These are phyloP conservation scores for Colletotrichum eremochloae DNA, from an alignment of 2,329 filamentous ascomycete genomes.

Conservation along the genomic window DNA sequence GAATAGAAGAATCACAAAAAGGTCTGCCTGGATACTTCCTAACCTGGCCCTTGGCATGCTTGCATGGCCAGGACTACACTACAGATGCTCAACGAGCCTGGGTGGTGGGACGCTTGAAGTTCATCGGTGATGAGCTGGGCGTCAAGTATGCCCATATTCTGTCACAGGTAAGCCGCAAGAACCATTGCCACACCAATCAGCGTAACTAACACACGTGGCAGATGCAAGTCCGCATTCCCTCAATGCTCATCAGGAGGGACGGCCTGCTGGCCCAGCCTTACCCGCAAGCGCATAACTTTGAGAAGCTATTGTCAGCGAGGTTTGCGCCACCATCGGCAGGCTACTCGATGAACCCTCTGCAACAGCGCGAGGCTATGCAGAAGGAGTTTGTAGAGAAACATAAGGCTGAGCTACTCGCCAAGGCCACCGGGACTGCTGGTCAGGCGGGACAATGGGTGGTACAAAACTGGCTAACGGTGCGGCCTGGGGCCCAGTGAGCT, in stretches of 20 bases:
- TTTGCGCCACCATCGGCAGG: conserved; percentile 51
- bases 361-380: conserved; percentile 63
- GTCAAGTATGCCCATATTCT: conserved; percentile 70
- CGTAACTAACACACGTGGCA: conserved; percentile 46
- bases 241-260: conserved; percentile 72
- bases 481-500: conserved; percentile 33
- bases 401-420: conserved; percentile 57
- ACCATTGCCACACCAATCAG: background rate
- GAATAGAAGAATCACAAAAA: conserved; percentile 64
- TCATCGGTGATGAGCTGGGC: conserved; percentile 68
- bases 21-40: conserved; percentile 70
- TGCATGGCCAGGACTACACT: conserved; percentile 69
- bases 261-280: conserved; percentile 61
- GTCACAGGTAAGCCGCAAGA: conserved; percentile 59
- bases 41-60: conserved; percentile 69
- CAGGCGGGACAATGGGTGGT: conserved; percentile 55
- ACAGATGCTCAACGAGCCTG: conserved; percentile 71
- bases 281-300: conserved; percentile 58
- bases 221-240: conserved; percentile 71
- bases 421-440: conserved; percentile 54
- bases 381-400: conserved; percentile 59
- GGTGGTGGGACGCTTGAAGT: conserved; percentile 65
- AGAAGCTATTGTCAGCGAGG: conserved; percentile 59
- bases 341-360: conserved; percentile 58
- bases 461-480: conserved; percentile 52